Evolutionary conservation across 2,329 filamentous ascomycete genomes (phyloP), one percentile per base, ranked within the genome.

Genomic region (Phyllosticta citrichinensis): DNA sequence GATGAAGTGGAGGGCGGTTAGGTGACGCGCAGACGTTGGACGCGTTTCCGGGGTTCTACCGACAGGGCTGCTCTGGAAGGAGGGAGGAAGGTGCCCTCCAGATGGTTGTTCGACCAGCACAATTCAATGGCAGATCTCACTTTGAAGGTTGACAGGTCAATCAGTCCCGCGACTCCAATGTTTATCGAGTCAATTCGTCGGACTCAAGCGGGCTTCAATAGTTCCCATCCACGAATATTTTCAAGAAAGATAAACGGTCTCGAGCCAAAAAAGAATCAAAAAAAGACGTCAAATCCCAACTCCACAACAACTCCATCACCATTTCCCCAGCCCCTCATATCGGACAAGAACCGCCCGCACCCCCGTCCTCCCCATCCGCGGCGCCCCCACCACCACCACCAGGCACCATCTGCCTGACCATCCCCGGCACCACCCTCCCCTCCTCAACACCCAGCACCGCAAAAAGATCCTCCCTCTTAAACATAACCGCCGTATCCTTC

Each of bases 401-500:
- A 19, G 58, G 53, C 6, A 52, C 47, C 3, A 52, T 56, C 24
- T 40, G 6, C 20, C 25, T 40, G 12, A 62, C 56, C 61, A 58
- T 58, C 3, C 57, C 61, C 2, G 56, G 56, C 52, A 58, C 61
- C 24, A 52, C 52, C 20, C 61, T 64, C 50, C 64, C 64, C 14
- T 65, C 63, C 27, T 71, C 69, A 14, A 72, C 67, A 10, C 71
- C 73, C 63, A 74, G 70, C 22, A 74, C 60, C 57, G 64, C 64
- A 63, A 75, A 66, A 52, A 67, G 67, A 8, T 68, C 70, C 56
- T 71, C 70, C 65, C 74, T 73, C 65, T 70, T 71, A 60, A 80
- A 80, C 77, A 80, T 79, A 56, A 68, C 69, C 61, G 77, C 78
- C 63, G 72, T 71, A 63, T 80, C 75, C 53, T 77, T 70, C 19